These are phyloP conservation scores for Dictyostelium firmibasis DNA, from an alignment of 78 protist genomes.

Conservation along the genomic window DNA sequence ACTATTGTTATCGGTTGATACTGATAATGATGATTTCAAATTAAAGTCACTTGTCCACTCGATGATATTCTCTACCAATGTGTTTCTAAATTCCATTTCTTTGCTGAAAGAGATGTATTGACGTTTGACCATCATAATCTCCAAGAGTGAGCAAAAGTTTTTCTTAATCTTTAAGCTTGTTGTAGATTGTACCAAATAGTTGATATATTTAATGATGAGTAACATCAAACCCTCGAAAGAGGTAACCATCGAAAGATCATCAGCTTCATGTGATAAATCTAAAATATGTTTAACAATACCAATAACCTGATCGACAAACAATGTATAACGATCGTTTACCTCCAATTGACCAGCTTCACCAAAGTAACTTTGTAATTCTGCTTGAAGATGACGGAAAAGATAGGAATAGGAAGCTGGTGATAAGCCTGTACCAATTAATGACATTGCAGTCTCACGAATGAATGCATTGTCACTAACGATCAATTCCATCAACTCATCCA, in stretches of 20 bases:
- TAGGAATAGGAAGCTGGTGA: constrained; percentile 47
- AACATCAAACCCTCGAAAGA: constrained; percentile 55
- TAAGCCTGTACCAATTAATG: constrained; percentile 46
- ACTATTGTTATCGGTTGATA: background rate
- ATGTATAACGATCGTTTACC: constrained; percentile 16
- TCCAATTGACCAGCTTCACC: constrained; percentile 58
- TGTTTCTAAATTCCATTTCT: constrained; percentile 72
- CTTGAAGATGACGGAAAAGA: constrained; percentile 57
- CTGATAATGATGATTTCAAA: constrained; percentile 19
- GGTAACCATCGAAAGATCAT: constrained; percentile 52
- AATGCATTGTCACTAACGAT: constrained; percentile 64
- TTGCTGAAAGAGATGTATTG: constrained; percentile 54
- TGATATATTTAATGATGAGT: constrained; percentile 34
- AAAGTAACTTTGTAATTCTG: constrained; percentile 8
- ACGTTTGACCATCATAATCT: constrained; percentile 67
- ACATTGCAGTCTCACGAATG: constrained; percentile 61
- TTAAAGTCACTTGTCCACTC: constrained; percentile 75
- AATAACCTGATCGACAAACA: constrained; percentile 74
- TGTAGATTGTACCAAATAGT: background rate
- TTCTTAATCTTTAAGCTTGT: constrained; percentile 44
- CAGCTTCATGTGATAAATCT: constrained; percentile 36
- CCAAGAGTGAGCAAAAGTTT: constrained; percentile 71
- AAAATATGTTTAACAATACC: constrained; percentile 68
- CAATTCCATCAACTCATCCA: constrained; percentile 45
- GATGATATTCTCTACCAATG: constrained; percentile 41